A percentile compares a stretch with the other conserved stretches of the same genome.
These are phyloP conservation scores for Stachybotrys chartarum DNA, from an alignment of 2,329 filamentous ascomycete genomes.

Conservation along the genomic window DNA sequence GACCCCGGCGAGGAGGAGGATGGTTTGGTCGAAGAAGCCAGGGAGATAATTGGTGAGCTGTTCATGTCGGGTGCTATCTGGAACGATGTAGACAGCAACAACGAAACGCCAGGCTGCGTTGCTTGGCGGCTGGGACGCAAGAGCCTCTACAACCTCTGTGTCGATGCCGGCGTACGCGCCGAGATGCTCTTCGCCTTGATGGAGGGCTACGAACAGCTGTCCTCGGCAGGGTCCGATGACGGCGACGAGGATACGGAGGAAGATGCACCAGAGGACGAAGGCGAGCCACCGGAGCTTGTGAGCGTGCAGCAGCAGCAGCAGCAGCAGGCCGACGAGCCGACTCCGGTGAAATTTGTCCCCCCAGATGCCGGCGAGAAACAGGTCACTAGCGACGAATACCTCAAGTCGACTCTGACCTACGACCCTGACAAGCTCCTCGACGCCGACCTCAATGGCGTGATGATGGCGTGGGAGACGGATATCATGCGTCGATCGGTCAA, in stretches of 20 bases:
- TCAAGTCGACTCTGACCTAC: conserved; percentile 60
- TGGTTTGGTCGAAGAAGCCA: conserved; percentile 49
- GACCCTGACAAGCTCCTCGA: conserved; percentile 63
- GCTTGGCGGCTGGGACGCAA: conserved; percentile 62
- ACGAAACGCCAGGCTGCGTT: conserved; percentile 88
- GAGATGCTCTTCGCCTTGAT: conserved; percentile 79
- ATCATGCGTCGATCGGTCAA: conserved; percentile 78
- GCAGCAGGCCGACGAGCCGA: conserved; percentile 16
- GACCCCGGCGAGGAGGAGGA: conserved; percentile 25
- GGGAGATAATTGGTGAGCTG: conserved; percentile 64
- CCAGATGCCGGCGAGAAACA: conserved; percentile 31
- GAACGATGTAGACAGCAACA: conserved; percentile 84
- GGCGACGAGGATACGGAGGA: conserved; percentile 33
- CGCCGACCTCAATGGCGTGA: conserved; percentile 71
- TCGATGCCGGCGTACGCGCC: conserved; percentile 84
- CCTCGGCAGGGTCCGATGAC: conserved; percentile 42
- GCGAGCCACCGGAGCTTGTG: conserved; percentile 18
- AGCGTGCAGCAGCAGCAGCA: neutral
- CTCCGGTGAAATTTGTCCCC: conserved; percentile 17
- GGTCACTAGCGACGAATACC: conserved; percentile 61
- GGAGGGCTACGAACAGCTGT: conserved; percentile 72
- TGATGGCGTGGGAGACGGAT: conserved; percentile 88
- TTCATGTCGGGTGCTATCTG: conserved; percentile 89
- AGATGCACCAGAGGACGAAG: conserved; percentile 21
- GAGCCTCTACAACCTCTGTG: conserved; percentile 71